Base-by-base conservation (phyloP, 805 yeast genomes). In the Sugiyamaella smithiae region DNA sequence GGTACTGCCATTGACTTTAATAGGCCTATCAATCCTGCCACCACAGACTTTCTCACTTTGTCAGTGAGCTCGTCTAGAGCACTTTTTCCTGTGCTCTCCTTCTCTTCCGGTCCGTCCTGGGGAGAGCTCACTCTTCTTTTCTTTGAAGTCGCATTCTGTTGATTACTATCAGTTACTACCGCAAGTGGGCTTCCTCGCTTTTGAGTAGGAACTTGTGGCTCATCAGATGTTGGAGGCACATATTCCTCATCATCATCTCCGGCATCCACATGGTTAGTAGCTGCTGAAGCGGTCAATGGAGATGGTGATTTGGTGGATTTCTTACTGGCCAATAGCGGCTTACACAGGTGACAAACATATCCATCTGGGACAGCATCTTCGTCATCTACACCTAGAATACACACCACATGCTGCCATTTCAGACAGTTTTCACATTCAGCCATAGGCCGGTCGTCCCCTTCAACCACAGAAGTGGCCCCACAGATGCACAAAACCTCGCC, bases 351-450 rank as follows among this genome's bases (percentile, higher is more conserved):
- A 63, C 89, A 84, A 20, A 57, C 46, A 62, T 84, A 83, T 23
- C 68, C 57, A 12, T 77, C 72, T 0, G 87, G 86, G 3, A 81
- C 70, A 40, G 65, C 66, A 33, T 61, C 63, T 44, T 60, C 66
- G 49, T 64, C 67, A 16, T 67, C 64, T 6, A 68, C 61, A 40
- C 73, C 80, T 38, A 81, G 73, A 72, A 81, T 73, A 60, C 90
- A 84, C 48, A 59, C 66, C 12, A 80, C 74, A 60, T 84, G 90
- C 63, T 84, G 90, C 88, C 88, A 84, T 3, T 81, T 74, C 43
- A 70, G 60, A 61, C 90, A 84, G 29, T 65, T 60, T 42, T 80
- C 87, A 65, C 90, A 84, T 61, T 79, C 80, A 17, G 79, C 76
- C 84, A 82, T 80, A 14, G 67, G 63, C 17, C 81, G 77, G 22